Percentiles rank a stretch among this genome's conserved stretches.
Evolutionary conservation across 2,329 filamentous ascomycete species (phyloP).

Genomic region (Colletotrichum magnum): DNA sequence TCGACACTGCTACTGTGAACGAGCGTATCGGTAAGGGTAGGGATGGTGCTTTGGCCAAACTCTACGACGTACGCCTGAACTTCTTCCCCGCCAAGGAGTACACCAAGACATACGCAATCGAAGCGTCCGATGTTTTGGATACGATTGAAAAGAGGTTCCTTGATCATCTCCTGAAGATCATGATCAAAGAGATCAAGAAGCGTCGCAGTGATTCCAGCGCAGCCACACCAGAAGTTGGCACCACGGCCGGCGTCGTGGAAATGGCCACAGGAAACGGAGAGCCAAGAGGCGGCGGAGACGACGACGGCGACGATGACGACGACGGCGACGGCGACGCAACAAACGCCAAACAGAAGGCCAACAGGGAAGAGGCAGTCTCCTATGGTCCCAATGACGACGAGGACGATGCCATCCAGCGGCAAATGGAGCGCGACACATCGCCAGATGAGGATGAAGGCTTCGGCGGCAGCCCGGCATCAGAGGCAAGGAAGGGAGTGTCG

Average conservation of each 20-base stretch:
- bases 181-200: constrained; percentile 87
- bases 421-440: constrained; percentile 71
- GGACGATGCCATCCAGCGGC: constrained; percentile 80
- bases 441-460: constrained; percentile 67
- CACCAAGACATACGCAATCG: constrained; percentile 86
- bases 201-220: constrained; percentile 75
- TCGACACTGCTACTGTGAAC: constrained; percentile 84
- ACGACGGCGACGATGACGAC: constrained; percentile 78
- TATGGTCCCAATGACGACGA: constrained; percentile 96
- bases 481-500: constrained; percentile 36
- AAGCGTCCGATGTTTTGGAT: constrained; percentile 80
- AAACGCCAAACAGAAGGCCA: constrained; percentile 79
- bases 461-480: constrained; percentile 62
- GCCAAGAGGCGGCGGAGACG: constrained; percentile 60
- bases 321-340: constrained; percentile 85
- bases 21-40: constrained; percentile 83
- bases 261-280: constrained; percentile 59
- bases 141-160: constrained; percentile 88
- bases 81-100: constrained; percentile 92
- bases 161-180: constrained; percentile 76
- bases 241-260: constrained; percentile 67
- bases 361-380: constrained; percentile 85
- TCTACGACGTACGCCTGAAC: constrained; percentile 84
- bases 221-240: constrained; percentile 81
- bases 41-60: constrained; percentile 80